Evolutionary conservation across 805 yeast species (phyloP).

Genomic region (Zygosaccharomyces lentus): DNA sequence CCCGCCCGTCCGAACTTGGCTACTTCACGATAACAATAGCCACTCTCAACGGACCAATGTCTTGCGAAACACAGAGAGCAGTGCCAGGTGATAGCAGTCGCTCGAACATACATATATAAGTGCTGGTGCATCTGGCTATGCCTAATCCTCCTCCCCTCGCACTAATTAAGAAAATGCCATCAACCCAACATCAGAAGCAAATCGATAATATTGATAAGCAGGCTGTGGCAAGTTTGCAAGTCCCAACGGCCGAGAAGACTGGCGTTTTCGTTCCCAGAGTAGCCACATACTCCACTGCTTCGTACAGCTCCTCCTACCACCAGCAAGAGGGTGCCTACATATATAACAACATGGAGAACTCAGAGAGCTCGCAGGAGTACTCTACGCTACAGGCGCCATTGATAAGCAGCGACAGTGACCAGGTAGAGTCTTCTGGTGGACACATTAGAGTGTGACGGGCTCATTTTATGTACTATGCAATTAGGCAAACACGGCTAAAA

Average conservation of each 20-base stretch:
- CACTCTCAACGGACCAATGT: background rate
- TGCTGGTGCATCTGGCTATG: background rate
- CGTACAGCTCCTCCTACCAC: background rate
- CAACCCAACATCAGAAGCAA: background rate
- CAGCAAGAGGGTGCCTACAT: background rate
- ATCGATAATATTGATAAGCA: background rate
- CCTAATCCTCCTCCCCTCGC: too few species aligned
- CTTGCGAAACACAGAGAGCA: background rate
- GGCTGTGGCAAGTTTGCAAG: background rate
- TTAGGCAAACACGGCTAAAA: too few species aligned
- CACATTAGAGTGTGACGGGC: slow-evolving; percentile 23
- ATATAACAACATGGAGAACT: background rate
- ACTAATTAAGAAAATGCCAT: background rate
- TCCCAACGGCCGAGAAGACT: background rate
- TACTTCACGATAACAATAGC: background rate
- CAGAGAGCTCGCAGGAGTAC: background rate
- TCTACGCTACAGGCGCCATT: slow-evolving; percentile 17
- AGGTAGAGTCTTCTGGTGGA: slow-evolving; percentile 25
- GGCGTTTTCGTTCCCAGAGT: background rate
- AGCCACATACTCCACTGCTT: background rate
- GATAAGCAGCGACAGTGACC: slow-evolving; percentile 27
- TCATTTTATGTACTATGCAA: background rate
- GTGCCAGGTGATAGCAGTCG: background rate
- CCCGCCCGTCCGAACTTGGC: background rate
- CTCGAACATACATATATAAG: background rate